Evolutionary conservation across 1,284 basidiomycete genomes (phyloP), one percentile per base, ranked within the genome.

Genomic region (Heliocybe sulcata): DNA sequence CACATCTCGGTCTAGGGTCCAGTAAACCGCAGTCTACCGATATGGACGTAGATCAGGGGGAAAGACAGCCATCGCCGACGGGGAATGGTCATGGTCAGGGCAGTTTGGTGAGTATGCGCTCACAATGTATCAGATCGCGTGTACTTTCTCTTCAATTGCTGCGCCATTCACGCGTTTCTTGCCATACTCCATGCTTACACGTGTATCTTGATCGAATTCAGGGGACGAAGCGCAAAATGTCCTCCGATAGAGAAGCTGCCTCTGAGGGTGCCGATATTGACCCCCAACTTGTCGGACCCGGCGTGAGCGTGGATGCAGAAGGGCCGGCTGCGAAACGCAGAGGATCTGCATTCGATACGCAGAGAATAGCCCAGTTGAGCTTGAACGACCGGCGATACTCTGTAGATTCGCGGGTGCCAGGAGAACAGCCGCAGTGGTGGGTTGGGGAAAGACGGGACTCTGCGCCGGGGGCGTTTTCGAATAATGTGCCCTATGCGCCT

Each of bases 221-320:
- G 64, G 87, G 88, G 57, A 82, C 79, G 56, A 92, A 92, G 69
- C 80, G 89, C 61, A 92, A 92, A 72, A 84, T 90, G 74, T 87
- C 88, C 38, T 72, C 74, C 59, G 87, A 90, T 74, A 77, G 82
- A 58, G 71, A 72, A 56, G 67, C 69, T 31, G 71, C 78, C 60
- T 67, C 79, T 27, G 71, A 79, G 35, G 74, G 75, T 52, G 81
- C 83, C 60, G 85, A 87, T 58, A 70, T 77, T 54, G 86, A 87
- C 64, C 71, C 81, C n/a, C 81, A 81, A 57, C 72, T 88, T 55
- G 74, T 79, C 45, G 87, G 87, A n/a, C 82, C 83, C 56, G 86
- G 85, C 35, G 70, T 84, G 19, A 73, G 72, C 57, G 63, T 79
- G 45, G 84, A 85, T 64, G 60, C 72, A 31, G 83, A 87, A 57